Conservation (phyloP, 495 filamentous ascomycete species). For the Aspergillus saccharolyticus region DNA sequence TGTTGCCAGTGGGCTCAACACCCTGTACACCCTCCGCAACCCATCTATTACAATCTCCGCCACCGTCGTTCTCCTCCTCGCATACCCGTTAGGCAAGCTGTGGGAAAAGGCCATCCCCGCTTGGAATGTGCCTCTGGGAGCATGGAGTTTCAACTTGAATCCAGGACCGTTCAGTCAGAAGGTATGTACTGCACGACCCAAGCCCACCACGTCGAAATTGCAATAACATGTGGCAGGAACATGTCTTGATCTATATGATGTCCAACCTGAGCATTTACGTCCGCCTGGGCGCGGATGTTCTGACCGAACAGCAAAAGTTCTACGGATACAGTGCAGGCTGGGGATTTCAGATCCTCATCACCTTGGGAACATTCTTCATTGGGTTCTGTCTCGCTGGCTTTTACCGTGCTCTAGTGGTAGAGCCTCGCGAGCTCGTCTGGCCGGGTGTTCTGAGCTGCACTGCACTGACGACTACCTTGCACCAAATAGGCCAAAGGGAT, state of each 20-base stretch:
- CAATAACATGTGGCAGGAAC: constrained; percentile 40
- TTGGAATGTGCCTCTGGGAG: constrained; percentile 44
- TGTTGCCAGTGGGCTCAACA: constrained; percentile 58
- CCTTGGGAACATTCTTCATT: constrained; percentile 42
- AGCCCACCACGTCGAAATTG: not conserved
- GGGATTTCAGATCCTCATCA: constrained; percentile 42
- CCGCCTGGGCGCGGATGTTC: constrained; percentile 59
- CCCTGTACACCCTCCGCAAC: constrained; percentile 55
- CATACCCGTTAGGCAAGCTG: constrained; percentile 57
- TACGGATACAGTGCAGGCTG: constrained; percentile 60
- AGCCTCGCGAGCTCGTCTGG: constrained; percentile 80
- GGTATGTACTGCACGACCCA: not conserved
- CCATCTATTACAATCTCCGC: constrained; percentile 51
- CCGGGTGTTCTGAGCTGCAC: constrained; percentile 76
- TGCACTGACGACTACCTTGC: constrained; percentile 75
- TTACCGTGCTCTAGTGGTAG: constrained; percentile 68
- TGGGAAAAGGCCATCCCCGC: constrained; percentile 47
- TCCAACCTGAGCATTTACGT: constrained; percentile 41
- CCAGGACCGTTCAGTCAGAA: constrained; percentile 62
- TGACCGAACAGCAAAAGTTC: constrained; percentile 56
- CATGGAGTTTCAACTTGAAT: constrained; percentile 50
- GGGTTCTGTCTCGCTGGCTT: constrained; percentile 50
- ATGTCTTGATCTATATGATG: constrained; percentile 66
- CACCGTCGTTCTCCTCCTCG: constrained; percentile 57
- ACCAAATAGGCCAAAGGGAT: constrained; percentile 39